Percentiles rank a stretch among this genome's conserved stretches.
phyloP scores from a whole-genome alignment of 75 land plant species.

The Pinus taeda region DNA sequence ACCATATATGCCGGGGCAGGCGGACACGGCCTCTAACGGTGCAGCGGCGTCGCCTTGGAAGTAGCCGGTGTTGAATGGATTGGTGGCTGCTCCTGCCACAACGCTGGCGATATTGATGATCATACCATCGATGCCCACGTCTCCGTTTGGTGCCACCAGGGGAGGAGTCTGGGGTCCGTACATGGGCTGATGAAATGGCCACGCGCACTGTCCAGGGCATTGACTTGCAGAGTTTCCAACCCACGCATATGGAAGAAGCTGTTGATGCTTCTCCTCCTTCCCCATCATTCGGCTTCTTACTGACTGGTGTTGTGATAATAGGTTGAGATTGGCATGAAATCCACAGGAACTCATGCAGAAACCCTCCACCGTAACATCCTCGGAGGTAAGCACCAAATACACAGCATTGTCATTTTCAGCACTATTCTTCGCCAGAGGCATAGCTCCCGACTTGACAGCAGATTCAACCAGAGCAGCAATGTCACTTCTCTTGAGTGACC shows the following conservation, averaged over 20 bases:
- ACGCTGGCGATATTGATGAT: slow-evolving; percentile 53
- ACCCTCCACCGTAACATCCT: slow-evolving; percentile 55
- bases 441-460: neutral
- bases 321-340: neutral
- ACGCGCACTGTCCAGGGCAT: slow-evolving; percentile 42
- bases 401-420: slow-evolving; percentile 4
- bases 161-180: slow-evolving; percentile 47
- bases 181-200: slow-evolving; percentile 32
- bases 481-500: neutral
- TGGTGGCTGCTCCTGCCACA: slow-evolving; percentile 55
- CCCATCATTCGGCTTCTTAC: too few relatives aligned
- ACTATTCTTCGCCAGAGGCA: neutral
- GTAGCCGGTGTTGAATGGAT: slow-evolving; percentile 53
- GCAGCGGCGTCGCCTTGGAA: slow-evolving; percentile 40
- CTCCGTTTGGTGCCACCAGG: slow-evolving; percentile 48
- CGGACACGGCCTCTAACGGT: slow-evolving; percentile 34
- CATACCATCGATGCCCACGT: slow-evolving; percentile 60
- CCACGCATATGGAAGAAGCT: slow-evolving; percentile 21
- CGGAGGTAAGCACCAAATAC: slow-evolving; percentile 51
- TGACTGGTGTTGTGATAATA: too few relatives aligned
- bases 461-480: neutral
- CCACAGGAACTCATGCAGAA: slow-evolving; percentile 17
- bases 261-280: too few relatives aligned
- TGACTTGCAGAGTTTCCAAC: slow-evolving; percentile 33
- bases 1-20: slow-evolving; percentile 51